Percentiles rank a stretch among this genome's conserved stretches.
These are phyloP conservation scores for Fonsecaea pugnacius DNA, from an alignment of 2,329 filamentous ascomycete species.

Conservation along the genomic window DNA sequence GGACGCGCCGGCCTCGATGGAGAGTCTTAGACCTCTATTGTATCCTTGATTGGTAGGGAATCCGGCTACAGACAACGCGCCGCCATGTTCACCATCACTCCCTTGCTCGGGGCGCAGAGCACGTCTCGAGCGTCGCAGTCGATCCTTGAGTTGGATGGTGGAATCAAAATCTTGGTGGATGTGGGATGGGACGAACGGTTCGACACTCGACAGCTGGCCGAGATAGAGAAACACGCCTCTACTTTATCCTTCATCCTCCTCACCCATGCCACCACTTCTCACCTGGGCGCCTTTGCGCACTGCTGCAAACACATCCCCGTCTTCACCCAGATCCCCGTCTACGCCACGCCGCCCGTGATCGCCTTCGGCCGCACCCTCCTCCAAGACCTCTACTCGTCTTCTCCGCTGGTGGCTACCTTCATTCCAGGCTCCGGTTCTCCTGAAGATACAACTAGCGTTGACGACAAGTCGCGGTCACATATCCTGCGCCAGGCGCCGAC, in stretches of 20 bases:
- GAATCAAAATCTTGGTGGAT: slow-evolving; percentile 92
- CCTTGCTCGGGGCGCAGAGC: slow-evolving; percentile 87
- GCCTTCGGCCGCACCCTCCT: slow-evolving; percentile 87
- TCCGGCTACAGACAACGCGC: slow-evolving; percentile 5
- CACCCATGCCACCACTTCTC: slow-evolving; percentile 88
- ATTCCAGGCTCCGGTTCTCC: slow-evolving; percentile 60
- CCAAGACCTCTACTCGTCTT: slow-evolving; percentile 89
- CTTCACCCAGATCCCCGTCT: slow-evolving; percentile 90
- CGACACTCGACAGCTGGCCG: slow-evolving; percentile 76
- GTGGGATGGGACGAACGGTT: slow-evolving; percentile 96
- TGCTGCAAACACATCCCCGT: slow-evolving; percentile 95
- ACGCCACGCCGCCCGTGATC: slow-evolving; percentile 91
- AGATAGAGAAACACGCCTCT: slow-evolving; percentile 89
- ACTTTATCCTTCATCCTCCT: slow-evolving; percentile 92
- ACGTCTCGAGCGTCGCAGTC: slow-evolving; percentile 81
- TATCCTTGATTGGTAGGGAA: neutral
- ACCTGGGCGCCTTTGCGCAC: slow-evolving; percentile 91
- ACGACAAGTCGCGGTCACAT: slow-evolving; percentile 46
- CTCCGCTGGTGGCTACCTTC: slow-evolving; percentile 82
- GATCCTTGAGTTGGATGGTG: slow-evolving; percentile 93
- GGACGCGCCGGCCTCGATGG: slow-evolving; percentile 19
- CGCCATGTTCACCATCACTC: slow-evolving; percentile 92
- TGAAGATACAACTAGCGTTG: slow-evolving; percentile 52
- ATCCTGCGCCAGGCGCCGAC: slow-evolving; percentile 73
- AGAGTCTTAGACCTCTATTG: neutral